A percentile compares a stretch with the other conserved stretches of the same genome.
phyloP scores from a whole-genome alignment of 75 land plant species.

The Picea sitchensis region DNA sequence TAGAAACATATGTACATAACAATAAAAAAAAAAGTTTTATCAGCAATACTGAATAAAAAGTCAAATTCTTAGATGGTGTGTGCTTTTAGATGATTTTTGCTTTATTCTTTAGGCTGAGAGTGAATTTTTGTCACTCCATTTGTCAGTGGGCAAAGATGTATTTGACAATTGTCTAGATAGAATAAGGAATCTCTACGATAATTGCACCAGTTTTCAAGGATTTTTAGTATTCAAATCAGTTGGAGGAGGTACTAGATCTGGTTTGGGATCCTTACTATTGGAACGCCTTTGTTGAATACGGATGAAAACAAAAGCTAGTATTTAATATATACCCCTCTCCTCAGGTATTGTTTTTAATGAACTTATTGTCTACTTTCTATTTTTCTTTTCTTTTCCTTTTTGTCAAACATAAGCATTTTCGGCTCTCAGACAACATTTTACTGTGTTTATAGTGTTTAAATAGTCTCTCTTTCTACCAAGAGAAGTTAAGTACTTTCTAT shows the following conservation, averaged over 20 bases:
- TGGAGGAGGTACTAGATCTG: slow-evolving; percentile 42
- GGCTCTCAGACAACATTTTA: neutral
- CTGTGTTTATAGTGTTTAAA: neutral
- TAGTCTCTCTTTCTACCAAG: too few relatives aligned
- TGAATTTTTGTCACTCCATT: neutral
- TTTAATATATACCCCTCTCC: slow-evolving; percentile 28
- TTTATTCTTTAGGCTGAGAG: neutral
- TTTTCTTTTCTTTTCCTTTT: too few relatives aligned
- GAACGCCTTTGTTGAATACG: slow-evolving; percentile 37
- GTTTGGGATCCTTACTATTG: slow-evolving; percentile 33
- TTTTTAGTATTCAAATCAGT: slow-evolving; percentile 32
- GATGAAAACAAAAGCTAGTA: slow-evolving; percentile 23
- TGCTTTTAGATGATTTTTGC: neutral
- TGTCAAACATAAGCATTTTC: too few relatives aligned
- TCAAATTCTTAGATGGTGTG: neutral
- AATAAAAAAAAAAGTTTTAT: too few relatives aligned
- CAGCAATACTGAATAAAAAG: too few relatives aligned
- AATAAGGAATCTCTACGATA: slow-evolving; percentile 31
- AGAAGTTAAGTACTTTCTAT: too few relatives aligned
- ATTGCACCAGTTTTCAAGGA: slow-evolving; percentile 41
- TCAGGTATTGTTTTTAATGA: slow-evolving; percentile 12
- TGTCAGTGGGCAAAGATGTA: slow-evolving; percentile 36
- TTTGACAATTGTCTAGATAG: slow-evolving; percentile 37
- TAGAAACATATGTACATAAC: too few relatives aligned
- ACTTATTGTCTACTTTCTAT: too few relatives aligned